These are phyloP conservation scores for Nothophoma quercina DNA, from an alignment of 2,329 filamentous ascomycete species.

Conservation along the genomic window DNA sequence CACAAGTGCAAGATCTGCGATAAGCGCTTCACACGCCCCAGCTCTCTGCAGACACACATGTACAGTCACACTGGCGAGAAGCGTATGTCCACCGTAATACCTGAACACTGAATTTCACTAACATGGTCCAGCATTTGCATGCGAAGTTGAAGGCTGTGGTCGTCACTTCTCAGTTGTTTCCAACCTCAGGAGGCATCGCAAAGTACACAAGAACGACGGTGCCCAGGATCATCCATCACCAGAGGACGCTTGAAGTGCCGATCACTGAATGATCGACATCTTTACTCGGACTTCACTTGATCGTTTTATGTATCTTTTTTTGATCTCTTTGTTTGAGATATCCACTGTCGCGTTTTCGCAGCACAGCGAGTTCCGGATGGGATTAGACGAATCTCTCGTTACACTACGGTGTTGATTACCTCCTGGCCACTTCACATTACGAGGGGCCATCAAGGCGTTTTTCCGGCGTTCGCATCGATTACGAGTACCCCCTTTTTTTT, in stretches of 20 bases:
- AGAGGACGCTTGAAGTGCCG: constrained; percentile 52
- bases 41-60: constrained; percentile 96
- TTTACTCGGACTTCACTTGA: constrained; percentile 22
- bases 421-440: constrained; percentile 6
- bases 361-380: constrained; percentile 35
- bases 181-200: constrained; percentile 91
- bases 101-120: constrained; percentile 2
- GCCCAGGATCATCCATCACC: constrained; percentile 56
- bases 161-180: constrained; percentile 97
- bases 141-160: constrained; percentile 92
- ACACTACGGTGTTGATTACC: constrained; percentile 17
- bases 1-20: constrained; percentile 99
- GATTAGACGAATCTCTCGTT: constrained; percentile 42
- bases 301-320: constrained; percentile 30
- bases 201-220: constrained; percentile 86
- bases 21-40: constrained; percentile 94
- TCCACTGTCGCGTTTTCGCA: constrained; percentile 44
- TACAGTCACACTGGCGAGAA: constrained; percentile 99
- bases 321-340: constrained; percentile 46
- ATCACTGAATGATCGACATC: constrained; percentile 36
- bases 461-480: constrained; percentile 28
- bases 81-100: constrained; percentile 68
- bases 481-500: constrained; percentile 39
- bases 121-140: constrained; percentile 76
- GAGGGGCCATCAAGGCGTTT: constrained; percentile 30